These are phyloP conservation scores for Xylaria acuta DNA, from an alignment of 495 filamentous ascomycete species.

Conservation along the genomic window DNA sequence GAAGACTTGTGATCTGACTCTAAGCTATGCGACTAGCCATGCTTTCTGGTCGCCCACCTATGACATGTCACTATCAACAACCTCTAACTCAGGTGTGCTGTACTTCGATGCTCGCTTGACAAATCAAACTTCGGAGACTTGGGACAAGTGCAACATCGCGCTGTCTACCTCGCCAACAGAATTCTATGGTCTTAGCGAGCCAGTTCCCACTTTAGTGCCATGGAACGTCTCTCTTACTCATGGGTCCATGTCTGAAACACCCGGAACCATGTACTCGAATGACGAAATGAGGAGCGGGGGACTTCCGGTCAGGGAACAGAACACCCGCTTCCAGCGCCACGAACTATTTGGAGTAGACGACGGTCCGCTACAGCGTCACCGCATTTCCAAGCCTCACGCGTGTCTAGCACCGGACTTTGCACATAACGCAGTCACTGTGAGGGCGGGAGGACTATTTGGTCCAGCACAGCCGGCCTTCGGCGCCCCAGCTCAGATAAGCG, in stretches of 20 bases:
- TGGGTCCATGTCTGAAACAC: conserved; percentile 26
- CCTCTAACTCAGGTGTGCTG: conserved; percentile 58
- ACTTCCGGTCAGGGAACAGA: conserved; percentile 32
- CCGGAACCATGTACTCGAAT: conserved; percentile 34
- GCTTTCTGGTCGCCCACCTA: conserved; percentile 72
- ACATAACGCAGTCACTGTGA: background rate
- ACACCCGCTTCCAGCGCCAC: conserved; percentile 30
- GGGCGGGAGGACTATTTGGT: background rate
- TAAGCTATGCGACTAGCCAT: conserved; percentile 68
- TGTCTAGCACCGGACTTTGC: background rate
- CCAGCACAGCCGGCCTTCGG: background rate
- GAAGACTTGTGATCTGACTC: conserved; percentile 53
- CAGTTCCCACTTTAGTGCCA: conserved; percentile 61
- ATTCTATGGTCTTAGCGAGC: conserved; percentile 65
- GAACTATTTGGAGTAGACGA: conserved; percentile 13
- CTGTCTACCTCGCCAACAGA: conserved; percentile 73
- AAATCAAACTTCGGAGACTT: conserved; percentile 71
- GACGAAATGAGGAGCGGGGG: conserved; percentile 32
- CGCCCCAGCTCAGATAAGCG: background rate
- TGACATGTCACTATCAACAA: conserved; percentile 67
- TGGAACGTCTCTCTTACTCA: conserved; percentile 64
- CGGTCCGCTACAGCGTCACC: background rate
- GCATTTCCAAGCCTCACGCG: background rate
- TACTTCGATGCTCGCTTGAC: conserved; percentile 69
- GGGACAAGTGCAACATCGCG: conserved; percentile 67